phyloP scores from a whole-genome alignment of 768 basidiomycete genomes.

The Pluteus cervinus region DNA sequence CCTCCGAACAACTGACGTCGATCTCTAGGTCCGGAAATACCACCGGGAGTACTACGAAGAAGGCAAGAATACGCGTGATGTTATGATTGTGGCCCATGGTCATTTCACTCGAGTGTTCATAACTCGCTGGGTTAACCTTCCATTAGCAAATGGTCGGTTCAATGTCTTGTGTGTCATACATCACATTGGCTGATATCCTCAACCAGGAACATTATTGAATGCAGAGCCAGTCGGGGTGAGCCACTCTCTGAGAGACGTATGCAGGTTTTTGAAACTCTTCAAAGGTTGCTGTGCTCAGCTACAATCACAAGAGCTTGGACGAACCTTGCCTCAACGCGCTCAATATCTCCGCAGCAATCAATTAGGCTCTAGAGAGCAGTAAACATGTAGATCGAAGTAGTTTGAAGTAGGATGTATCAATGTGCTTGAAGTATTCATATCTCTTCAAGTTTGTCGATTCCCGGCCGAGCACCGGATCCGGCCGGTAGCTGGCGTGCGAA shows the following conservation, averaged over 20 bases:
- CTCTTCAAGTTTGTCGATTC: too few relatives aligned
- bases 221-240: constrained; percentile 81
- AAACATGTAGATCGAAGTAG: too few relatives aligned
- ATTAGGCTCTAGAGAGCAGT: too few relatives aligned
- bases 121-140: constrained; percentile 75
- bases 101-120: constrained; percentile 77
- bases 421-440: too few relatives aligned
- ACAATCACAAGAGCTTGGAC: constrained; percentile 73
- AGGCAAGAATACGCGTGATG: constrained; percentile 62
- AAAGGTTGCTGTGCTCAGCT: constrained; percentile 74
- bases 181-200: too few relatives aligned
- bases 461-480: too few relatives aligned
- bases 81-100: constrained; percentile 87
- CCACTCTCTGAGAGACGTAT: constrained; percentile 3
- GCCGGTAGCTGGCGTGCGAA: too few relatives aligned
- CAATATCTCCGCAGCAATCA: constrained; percentile 66
- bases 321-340: constrained; percentile 76
- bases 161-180: too few relatives aligned
- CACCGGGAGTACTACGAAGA: constrained; percentile 68
- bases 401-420: too few relatives aligned
- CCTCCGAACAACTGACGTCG: neutral
- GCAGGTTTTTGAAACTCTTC: constrained; percentile 2
- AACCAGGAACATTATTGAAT: constrained; percentile 75
- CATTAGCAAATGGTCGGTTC: constrained; percentile 46
- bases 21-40: constrained; percentile 58